These are phyloP conservation scores for Purshia tridentata DNA, from an alignment of 306 rosid species.

Conservation along the genomic window DNA sequence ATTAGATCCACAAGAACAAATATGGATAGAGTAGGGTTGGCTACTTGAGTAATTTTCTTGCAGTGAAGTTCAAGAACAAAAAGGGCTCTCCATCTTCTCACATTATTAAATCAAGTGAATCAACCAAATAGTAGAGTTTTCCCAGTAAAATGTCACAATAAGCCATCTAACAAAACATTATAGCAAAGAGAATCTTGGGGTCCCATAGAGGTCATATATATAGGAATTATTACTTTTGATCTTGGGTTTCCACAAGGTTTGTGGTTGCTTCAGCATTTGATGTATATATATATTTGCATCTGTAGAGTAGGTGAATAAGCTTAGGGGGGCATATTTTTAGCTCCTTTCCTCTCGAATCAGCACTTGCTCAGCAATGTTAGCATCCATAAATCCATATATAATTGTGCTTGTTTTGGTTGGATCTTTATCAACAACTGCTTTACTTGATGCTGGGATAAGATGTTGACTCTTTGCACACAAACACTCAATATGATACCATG, in stretches of 20 bases:
- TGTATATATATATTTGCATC: conserved; percentile 7
- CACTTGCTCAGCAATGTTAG: conserved; percentile 17
- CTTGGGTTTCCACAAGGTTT: not conserved
- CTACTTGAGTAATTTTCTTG: conserved; percentile 21
- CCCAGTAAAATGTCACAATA: not conserved
- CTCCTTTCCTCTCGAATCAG: conserved; percentile 15
- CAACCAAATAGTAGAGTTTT: not conserved
- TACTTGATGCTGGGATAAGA: conserved; percentile 29
- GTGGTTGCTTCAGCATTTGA: conserved; percentile 1
- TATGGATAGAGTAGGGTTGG: conserved; percentile 4
- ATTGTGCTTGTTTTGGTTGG: conserved; percentile 38
- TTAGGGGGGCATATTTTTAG: conserved; percentile 13
- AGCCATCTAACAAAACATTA: no score
- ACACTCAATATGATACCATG: not conserved
- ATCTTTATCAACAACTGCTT: conserved; percentile 34
- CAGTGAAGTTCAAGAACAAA: not conserved
- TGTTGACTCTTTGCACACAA: conserved; percentile 32
- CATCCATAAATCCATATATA: conserved; percentile 15
- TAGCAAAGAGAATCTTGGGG: no score
- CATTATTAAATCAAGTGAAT: not conserved
- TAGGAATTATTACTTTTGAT: not conserved
- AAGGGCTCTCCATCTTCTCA: conserved; percentile 12
- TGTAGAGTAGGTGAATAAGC: not conserved
- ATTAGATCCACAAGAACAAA: conserved; percentile 22
- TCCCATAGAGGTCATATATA: not conserved